Evolutionary conservation across 225 moss, liverwort and hornwort genomes (phyloP).

Genomic region (Pseudoscleropodium purum): DNA sequence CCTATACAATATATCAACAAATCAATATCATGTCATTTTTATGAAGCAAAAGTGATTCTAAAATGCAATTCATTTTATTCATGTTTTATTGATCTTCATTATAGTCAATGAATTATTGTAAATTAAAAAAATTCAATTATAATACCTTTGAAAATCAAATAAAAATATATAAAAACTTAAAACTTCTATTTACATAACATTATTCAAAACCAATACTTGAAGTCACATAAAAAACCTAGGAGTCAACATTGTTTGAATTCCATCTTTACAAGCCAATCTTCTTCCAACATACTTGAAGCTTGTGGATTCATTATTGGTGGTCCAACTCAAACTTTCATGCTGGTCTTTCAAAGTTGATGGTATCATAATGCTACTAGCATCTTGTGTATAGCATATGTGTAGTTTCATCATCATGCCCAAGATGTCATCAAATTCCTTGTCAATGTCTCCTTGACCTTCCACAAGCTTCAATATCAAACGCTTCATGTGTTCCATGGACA

Average conservation of each 20-base stretch:
- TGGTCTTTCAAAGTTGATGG: background rate
- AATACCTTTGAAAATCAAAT: fast-evolving
- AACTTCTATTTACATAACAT: fast-evolving
- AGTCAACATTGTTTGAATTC: background rate
- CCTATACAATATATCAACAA: no score
- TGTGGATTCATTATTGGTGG: fast-evolving
- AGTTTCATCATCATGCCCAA: background rate
- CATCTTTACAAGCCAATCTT: background rate
- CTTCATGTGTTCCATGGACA: background rate
- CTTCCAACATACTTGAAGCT: background rate
- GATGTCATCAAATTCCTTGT: background rate
- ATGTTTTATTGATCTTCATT: no score
- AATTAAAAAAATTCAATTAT: no score
- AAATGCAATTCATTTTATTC: no score
- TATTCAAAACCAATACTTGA: background rate
- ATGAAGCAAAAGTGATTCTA: no score
- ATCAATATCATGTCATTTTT: no score
- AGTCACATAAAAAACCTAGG: background rate
- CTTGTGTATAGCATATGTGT: background rate
- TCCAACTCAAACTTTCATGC: background rate
- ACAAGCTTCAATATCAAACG: background rate
- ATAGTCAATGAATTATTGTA: no score
- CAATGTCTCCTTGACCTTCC: background rate
- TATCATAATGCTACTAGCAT: background rate
- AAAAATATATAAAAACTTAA: fast-evolving